Evolutionary conservation across 129 eudicot species (phyloP).

Genomic region (Oenanthe sinensis): DNA sequence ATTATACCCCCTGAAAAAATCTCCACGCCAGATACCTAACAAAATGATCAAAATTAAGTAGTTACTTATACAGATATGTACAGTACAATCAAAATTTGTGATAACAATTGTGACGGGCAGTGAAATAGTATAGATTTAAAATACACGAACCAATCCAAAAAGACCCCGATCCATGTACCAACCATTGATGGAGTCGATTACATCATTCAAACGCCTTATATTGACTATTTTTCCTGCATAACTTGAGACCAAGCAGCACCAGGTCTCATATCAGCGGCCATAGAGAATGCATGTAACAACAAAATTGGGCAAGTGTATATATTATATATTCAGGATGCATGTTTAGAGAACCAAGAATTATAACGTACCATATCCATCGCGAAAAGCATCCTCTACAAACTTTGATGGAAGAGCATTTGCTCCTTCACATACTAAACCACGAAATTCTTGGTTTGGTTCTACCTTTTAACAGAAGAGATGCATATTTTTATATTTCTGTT

Average conservation of each 20-base stretch:
- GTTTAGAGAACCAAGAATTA: background rate
- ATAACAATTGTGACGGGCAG: slow-evolving; percentile 6
- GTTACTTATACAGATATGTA: background rate
- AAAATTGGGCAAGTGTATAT: background rate
- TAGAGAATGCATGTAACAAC: background rate
- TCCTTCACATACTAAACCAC: slow-evolving; percentile 97
- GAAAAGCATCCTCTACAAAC: slow-evolving; percentile 88
- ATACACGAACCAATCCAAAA: slow-evolving; percentile 84
- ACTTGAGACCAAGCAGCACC: slow-evolving; percentile 36
- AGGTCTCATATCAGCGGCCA: slow-evolving; percentile 23
- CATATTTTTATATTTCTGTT: background rate
- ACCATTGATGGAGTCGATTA: slow-evolving; percentile 72
- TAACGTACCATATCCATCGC: slow-evolving; percentile 85
- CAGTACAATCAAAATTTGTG: background rate
- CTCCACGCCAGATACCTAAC: slow-evolving; percentile 86
- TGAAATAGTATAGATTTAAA: background rate
- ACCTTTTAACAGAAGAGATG: slow-evolving; percentile 66
- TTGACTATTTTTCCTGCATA: slow-evolving; percentile 97
- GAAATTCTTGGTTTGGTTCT: slow-evolving; percentile 99
- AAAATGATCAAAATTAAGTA: slow-evolving; percentile 11
- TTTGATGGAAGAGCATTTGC: slow-evolving; percentile 90
- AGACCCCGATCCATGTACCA: slow-evolving; percentile 99
- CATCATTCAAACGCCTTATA: slow-evolving; percentile 75
- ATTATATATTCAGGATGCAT: background rate
- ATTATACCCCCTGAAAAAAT: slow-evolving; percentile 95